phyloP scores from a whole-genome alignment of 108 stramenopile species.

The Cyclotella kingstonii region DNA sequence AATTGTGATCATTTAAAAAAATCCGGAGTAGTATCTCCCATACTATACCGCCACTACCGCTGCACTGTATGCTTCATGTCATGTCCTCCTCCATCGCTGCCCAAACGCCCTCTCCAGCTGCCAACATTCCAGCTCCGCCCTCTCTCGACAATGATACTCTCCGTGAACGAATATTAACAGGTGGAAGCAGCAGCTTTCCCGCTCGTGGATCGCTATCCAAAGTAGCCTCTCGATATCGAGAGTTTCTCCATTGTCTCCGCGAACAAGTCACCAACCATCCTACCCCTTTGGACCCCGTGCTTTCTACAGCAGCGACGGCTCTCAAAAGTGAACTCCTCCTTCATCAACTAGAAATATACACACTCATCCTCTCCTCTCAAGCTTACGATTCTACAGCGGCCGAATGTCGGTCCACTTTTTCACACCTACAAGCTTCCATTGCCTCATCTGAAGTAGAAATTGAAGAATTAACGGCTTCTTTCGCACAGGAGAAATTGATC shows the following conservation, averaged over 20 bases:
- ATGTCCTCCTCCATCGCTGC: not conserved
- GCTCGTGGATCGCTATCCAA: slow-evolving; percentile 32
- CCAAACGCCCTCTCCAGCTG: not conserved
- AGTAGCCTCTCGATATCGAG: slow-evolving; percentile 23
- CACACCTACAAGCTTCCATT: slow-evolving; percentile 3
- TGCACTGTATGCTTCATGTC: not conserved
- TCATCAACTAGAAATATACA: slow-evolving; percentile 37
- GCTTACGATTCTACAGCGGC: slow-evolving; percentile 19
- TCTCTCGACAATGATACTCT: slow-evolving; percentile 26
- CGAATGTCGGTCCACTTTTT: slow-evolving; percentile 9
- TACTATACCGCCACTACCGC: too few species aligned
- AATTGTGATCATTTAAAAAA: too few species aligned
- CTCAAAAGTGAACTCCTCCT: slow-evolving; percentile 27
- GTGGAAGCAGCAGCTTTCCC: slow-evolving; percentile 16
- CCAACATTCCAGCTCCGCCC: not conserved
- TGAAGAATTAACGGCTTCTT: slow-evolving; percentile 9
- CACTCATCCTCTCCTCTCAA: slow-evolving; percentile 27
- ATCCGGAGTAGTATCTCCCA: too few species aligned
- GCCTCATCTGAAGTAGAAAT: slow-evolving; percentile 16
- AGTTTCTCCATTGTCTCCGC: too few species aligned
- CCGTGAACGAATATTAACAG: slow-evolving; percentile 38
- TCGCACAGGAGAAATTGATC: slow-evolving; percentile 7
- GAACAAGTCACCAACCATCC: too few species aligned
- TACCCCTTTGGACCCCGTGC: not conserved
- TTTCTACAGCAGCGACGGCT: not conserved